Conservation (phyloP, 306 rosid species). For the Cucurbita pepo region DNA sequence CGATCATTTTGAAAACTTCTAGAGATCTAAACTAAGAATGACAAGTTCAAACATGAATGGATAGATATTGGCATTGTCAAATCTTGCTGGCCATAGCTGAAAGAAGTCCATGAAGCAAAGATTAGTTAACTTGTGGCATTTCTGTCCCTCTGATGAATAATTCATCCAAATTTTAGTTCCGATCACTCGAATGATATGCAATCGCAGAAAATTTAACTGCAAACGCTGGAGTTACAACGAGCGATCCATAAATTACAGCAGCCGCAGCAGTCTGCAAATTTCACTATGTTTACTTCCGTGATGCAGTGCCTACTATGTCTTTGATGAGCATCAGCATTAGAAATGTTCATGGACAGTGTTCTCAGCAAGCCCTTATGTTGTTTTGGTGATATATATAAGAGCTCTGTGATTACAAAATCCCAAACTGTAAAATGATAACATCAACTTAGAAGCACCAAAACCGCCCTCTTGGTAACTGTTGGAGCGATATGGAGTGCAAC, state of each 20-base stretch:
- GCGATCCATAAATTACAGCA: background rate
- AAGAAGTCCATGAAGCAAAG: background rate
- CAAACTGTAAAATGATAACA: background rate
- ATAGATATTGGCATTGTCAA: background rate
- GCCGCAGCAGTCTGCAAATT: background rate
- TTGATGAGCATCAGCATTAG: no score
- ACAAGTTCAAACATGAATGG: background rate
- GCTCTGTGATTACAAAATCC: background rate
- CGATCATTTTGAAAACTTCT: background rate
- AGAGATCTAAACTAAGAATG: background rate
- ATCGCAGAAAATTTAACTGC: background rate
- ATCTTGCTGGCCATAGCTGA: background rate
- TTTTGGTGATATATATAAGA: background rate
- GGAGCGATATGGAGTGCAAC: background rate
- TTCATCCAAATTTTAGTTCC: background rate
- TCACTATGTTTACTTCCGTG: background rate
- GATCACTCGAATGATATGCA: background rate
- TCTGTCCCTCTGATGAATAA: background rate
- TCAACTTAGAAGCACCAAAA: background rate
- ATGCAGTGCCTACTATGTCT: no score
- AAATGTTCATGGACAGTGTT: no score
- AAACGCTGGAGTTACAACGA: background rate
- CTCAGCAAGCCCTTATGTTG: background rate
- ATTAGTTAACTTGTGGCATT: background rate
- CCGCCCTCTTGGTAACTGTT: background rate